A percentile compares a stretch with the other conserved stretches of the same genome.
These are phyloP conservation scores for Dryadomyces quercus-mongolicae DNA, from an alignment of 2,329 filamentous ascomycete species.

Conservation along the genomic window DNA sequence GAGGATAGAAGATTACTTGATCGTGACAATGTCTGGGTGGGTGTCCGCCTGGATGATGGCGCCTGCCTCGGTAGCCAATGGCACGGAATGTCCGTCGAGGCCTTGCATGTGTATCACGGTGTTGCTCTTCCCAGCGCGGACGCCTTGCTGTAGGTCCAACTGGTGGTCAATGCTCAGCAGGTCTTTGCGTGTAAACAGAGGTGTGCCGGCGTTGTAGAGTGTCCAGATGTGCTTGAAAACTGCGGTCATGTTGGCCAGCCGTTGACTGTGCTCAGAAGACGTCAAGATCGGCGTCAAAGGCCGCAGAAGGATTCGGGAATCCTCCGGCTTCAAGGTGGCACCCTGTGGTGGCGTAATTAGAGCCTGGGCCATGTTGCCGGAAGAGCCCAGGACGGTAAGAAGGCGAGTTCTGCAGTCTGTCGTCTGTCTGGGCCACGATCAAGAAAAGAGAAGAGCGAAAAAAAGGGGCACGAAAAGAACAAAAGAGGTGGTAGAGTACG, in stretches of 20 bases:
- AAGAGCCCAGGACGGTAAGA: too few relatives aligned
- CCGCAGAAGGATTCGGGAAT: too few relatives aligned
- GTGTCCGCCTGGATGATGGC: not conserved
- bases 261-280: not conserved
- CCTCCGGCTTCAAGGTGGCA: too few relatives aligned
- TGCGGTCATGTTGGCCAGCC: constrained; percentile 7
- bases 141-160: constrained; percentile 5
- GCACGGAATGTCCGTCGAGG: constrained; percentile 8
- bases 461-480: too few relatives aligned
- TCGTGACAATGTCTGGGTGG: constrained; percentile 11
- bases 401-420: too few relatives aligned
- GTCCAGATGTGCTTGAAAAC: constrained; percentile 4
- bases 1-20: constrained; percentile 7
- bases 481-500: too few relatives aligned
- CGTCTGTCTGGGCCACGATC: too few relatives aligned
- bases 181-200: constrained; percentile 10
- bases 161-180: constrained; percentile 7
- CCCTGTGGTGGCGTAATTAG: too few relatives aligned
- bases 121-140: constrained; percentile 8
- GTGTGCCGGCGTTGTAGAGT: constrained; percentile 9
- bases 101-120: constrained; percentile 1
- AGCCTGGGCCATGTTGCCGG: too few relatives aligned
- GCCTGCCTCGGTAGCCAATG: constrained; percentile 5
- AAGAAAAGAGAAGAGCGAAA: too few relatives aligned
- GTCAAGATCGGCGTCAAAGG: too few relatives aligned